These are phyloP conservation scores for Arachnopeziza araneosa DNA, from an alignment of 2,329 filamentous ascomycete species.

Conservation along the genomic window DNA sequence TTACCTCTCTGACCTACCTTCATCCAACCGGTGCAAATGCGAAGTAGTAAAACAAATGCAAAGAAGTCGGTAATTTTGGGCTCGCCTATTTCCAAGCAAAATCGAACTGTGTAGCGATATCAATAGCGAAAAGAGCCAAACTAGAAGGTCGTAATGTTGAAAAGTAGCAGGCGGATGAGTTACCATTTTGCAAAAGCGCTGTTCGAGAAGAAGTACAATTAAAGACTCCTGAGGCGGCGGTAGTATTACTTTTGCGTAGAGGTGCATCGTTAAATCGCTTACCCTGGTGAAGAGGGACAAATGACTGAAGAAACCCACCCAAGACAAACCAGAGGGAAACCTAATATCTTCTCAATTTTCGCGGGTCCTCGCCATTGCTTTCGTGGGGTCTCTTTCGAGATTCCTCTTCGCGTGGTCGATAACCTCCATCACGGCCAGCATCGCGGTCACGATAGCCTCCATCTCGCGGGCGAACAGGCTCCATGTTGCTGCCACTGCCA, in stretches of 20 bases:
- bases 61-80: slow-evolving; percentile 5
- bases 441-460: slow-evolving; percentile 48
- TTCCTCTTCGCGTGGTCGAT: slow-evolving; percentile 45
- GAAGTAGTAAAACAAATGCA: slow-evolving; percentile 14
- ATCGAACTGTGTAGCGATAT: slow-evolving; percentile 3
- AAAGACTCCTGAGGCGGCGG: slow-evolving; percentile 4
- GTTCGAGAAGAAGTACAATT: background rate
- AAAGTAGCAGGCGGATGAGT: slow-evolving; percentile 8
- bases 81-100: slow-evolving; percentile 7
- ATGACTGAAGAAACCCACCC: slow-evolving; percentile 44
- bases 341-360: slow-evolving; percentile 60
- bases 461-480: slow-evolving; percentile 69
- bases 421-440: slow-evolving; percentile 37
- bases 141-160: slow-evolving; percentile 6
- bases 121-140: slow-evolving; percentile 12
- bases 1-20: slow-evolving; percentile 55
- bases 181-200: background rate
- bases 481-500: slow-evolving; percentile 67
- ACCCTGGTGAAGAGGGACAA: slow-evolving; percentile 34
- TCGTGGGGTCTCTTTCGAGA: slow-evolving; percentile 55
- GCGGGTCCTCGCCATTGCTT: slow-evolving; percentile 61
- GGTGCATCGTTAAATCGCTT: slow-evolving; percentile 31
- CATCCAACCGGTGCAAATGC: slow-evolving; percentile 7
- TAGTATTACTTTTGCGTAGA: slow-evolving; percentile 29
- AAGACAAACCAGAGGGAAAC: slow-evolving; percentile 31